Evolutionary conservation across 805 yeast species (phyloP).

Genomic region (Schwanniomyces occidentalis): DNA sequence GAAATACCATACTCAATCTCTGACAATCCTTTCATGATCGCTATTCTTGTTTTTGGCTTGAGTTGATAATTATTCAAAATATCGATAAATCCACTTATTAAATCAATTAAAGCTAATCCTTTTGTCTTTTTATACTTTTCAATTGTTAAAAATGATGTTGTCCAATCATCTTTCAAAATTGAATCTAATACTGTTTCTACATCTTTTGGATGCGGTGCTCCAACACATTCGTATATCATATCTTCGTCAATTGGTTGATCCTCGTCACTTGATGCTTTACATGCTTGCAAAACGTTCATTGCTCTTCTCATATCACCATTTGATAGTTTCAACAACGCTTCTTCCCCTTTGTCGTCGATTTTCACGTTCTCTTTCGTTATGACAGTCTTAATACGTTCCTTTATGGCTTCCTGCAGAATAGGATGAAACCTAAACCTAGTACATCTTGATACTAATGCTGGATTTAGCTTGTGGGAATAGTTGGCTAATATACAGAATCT

Average conservation of each 20-base stretch:
- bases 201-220: constrained; percentile 91
- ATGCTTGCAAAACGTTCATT: constrained; percentile 89
- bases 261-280: constrained; percentile 66
- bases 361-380: constrained; percentile 64
- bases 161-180: constrained; percentile 85
- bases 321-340: constrained; percentile 68
- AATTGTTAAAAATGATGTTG: constrained; percentile 68
- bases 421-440: constrained; percentile 94
- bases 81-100: constrained; percentile 73
- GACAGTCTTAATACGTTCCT: constrained; percentile 66
- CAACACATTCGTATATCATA: constrained; percentile 91
- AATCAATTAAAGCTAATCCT: constrained; percentile 89
- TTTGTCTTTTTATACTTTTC: constrained; percentile 63
- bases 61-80: constrained; percentile 70
- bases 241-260: constrained; percentile 59
- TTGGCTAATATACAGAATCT: constrained; percentile 94
- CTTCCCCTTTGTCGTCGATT: constrained; percentile 58
- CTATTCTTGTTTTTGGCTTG: constrained; percentile 58
- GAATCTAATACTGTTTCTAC: constrained; percentile 74
- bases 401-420: constrained; percentile 63
- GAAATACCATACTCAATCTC: constrained; percentile 91
- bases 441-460: constrained; percentile 92
- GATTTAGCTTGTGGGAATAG: constrained; percentile 92
- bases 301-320: constrained; percentile 97
- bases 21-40: constrained; percentile 67